Conservation (phyloP, 1,139 yeast species). For the Hyphopichia pseudoburtonii region DNA sequence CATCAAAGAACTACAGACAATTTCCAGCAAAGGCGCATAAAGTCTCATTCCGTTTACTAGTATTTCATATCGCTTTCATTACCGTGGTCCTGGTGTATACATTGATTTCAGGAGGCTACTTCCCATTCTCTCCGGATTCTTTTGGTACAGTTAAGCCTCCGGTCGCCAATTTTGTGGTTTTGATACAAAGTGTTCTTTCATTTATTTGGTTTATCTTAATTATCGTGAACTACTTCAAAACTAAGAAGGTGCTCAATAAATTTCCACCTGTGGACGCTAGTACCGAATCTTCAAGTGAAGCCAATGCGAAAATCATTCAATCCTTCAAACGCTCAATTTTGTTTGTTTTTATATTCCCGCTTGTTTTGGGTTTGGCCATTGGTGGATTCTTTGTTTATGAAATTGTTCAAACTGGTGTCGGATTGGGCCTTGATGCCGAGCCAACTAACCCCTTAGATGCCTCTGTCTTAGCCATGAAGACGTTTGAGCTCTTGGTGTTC, state of each 20-base stretch:
- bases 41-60: constrained; percentile 17
- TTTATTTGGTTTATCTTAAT: constrained; percentile 17
- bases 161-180: too few species aligned
- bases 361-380: constrained; percentile 14
- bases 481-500: constrained; percentile 1
- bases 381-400: not conserved
- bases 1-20: constrained; percentile 25
- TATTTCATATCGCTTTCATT: constrained; percentile 9
- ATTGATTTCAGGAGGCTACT: not conserved
- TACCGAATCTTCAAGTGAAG: constrained; percentile 12
- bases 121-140: constrained; percentile 5
- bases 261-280: constrained; percentile 31
- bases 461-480: not conserved
- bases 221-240: constrained; percentile 24
- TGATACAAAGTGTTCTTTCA: not conserved
- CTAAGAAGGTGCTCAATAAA: constrained; percentile 27
- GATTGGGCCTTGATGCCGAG: not conserved
- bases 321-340: constrained; percentile 31
- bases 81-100: constrained; percentile 1
- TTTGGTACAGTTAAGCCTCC: too few species aligned
- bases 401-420: not conserved
- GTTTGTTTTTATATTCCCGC: constrained; percentile 31
- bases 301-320: constrained; percentile 19
- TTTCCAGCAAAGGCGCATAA: constrained; percentile 22
- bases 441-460: not conserved